A percentile compares a stretch with the other conserved stretches of the same genome.
phyloP scores from a whole-genome alignment of 2,329 filamentous ascomycete genomes.

The Xylariaceae sp. region DNA sequence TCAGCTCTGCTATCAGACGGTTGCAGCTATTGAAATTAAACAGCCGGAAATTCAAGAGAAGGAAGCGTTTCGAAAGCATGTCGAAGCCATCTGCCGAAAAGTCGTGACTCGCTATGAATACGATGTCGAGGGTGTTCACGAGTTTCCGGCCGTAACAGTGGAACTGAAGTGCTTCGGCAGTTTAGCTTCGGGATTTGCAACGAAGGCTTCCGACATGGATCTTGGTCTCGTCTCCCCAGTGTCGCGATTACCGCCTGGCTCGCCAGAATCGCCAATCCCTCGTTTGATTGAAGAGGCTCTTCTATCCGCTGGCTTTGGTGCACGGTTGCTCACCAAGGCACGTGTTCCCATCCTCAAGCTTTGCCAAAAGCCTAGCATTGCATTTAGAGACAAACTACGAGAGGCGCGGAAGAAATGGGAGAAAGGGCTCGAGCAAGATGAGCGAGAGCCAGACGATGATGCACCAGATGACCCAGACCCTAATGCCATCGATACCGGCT shows the following conservation, averaged over 20 bases:
- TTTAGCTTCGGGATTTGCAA: constrained; percentile 77
- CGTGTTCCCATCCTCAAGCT: constrained; percentile 85
- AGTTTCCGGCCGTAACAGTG: constrained; percentile 54
- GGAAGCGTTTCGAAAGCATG: constrained; percentile 59
- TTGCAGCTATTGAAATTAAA: constrained; percentile 59
- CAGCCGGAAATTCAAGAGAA: constrained; percentile 61
- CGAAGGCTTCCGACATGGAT: constrained; percentile 86
- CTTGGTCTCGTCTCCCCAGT: constrained; percentile 67
- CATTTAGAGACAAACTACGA: constrained; percentile 55
- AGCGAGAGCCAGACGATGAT: constrained; percentile 36
- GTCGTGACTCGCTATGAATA: constrained; percentile 51
- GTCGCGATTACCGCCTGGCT: constrained; percentile 50
- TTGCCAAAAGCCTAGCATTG: constrained; percentile 62
- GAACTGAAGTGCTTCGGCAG: constrained; percentile 76
- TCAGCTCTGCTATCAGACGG: constrained; percentile 41
- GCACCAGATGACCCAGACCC: constrained; percentile 26
- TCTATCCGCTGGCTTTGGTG: constrained; percentile 66
- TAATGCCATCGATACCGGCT: constrained; percentile 2
- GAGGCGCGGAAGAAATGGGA: constrained; percentile 70
- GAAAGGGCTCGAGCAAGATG: constrained; percentile 42
- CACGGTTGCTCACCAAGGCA: constrained; percentile 70
- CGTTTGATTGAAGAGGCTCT: constrained; percentile 70
- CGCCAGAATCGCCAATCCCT: constrained; percentile 58
- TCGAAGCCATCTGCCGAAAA: constrained; percentile 60
- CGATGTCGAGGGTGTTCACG: constrained; percentile 33